Conservation (phyloP, 2,329 filamentous ascomycete genomes). For the Colletotrichum sp. region DNA sequence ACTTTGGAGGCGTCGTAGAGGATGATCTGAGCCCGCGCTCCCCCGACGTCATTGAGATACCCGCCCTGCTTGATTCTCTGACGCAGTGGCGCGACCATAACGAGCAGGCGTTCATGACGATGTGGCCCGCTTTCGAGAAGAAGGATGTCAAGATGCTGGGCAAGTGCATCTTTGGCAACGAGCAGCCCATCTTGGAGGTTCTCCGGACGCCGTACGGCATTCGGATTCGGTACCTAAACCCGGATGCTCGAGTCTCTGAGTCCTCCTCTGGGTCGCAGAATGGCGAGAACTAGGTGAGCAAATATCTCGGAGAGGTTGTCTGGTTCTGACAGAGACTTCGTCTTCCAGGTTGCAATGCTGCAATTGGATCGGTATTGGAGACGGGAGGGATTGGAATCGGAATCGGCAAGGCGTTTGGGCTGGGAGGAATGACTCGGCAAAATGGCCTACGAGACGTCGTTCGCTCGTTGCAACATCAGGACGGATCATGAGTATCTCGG, state of each 20-base stretch:
- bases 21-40: not conserved
- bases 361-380: not conserved
- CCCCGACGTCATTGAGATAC: not conserved
- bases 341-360: fast-evolving
- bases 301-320: not conserved
- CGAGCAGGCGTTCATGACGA: not conserved
- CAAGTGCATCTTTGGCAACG: not conserved
- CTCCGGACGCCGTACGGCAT: not conserved
- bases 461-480: not conserved
- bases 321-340: not conserved
- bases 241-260: not conserved
- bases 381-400: not conserved
- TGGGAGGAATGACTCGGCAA: not conserved
- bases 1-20: not conserved
- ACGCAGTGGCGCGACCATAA: not conserved
- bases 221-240: not conserved
- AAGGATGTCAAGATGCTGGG: not conserved
- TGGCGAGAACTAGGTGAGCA: not conserved
- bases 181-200: not conserved
- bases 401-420: not conserved
- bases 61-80: not conserved
- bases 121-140: not conserved
- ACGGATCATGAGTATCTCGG: not conserved
- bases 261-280: not conserved
- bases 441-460: not conserved